Percentiles rank a stretch among this genome's conserved stretches.
Evolutionary conservation across 495 filamentous ascomycete genomes (phyloP).

Genomic region (Podospora tetraspora): DNA sequence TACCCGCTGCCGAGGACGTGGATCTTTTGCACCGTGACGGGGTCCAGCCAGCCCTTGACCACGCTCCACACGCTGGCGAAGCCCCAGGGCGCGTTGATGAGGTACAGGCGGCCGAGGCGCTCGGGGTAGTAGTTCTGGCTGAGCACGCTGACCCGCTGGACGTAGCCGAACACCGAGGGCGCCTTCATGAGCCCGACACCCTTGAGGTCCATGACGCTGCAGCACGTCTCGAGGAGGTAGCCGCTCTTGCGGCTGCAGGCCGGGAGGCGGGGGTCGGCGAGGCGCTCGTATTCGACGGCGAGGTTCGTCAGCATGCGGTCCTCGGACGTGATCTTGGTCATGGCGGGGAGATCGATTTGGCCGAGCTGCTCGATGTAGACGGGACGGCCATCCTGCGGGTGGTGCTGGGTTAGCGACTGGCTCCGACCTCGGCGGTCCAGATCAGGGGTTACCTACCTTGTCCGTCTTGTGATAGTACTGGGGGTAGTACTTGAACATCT

Average conservation of each 20-base stretch:
- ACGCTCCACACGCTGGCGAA: constrained; percentile 78
- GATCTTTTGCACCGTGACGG: constrained; percentile 94
- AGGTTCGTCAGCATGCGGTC: constrained; percentile 96
- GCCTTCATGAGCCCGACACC: constrained; percentile 80
- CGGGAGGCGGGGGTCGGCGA: constrained; percentile 85
- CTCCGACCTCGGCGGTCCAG: neutral
- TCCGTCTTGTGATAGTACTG: constrained; percentile 99
- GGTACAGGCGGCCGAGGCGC: constrained; percentile 76
- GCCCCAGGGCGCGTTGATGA: constrained; percentile 97
- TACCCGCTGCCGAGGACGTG: constrained; percentile 79
- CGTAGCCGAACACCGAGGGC: constrained; percentile 66
- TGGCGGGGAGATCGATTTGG: constrained; percentile 80
- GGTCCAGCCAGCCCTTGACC: constrained; percentile 89
- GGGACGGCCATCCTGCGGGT: constrained; percentile 78
- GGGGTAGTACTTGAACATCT: constrained; percentile 89
- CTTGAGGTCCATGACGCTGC: constrained; percentile 94
- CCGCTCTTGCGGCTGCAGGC: constrained; percentile 92
- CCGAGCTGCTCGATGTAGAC: constrained; percentile 96
- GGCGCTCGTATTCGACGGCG: constrained; percentile 93
- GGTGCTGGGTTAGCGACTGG: constrained; percentile 6
- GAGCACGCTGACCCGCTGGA: constrained; percentile 63
- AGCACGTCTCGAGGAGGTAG: constrained; percentile 90
- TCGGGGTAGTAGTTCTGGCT: constrained; percentile 98
- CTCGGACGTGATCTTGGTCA: constrained; percentile 82
- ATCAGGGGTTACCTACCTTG: constrained; percentile 56